Evolutionary conservation across 257 asterid species (phyloP).

Genomic region (Nemophila menziesii): DNA sequence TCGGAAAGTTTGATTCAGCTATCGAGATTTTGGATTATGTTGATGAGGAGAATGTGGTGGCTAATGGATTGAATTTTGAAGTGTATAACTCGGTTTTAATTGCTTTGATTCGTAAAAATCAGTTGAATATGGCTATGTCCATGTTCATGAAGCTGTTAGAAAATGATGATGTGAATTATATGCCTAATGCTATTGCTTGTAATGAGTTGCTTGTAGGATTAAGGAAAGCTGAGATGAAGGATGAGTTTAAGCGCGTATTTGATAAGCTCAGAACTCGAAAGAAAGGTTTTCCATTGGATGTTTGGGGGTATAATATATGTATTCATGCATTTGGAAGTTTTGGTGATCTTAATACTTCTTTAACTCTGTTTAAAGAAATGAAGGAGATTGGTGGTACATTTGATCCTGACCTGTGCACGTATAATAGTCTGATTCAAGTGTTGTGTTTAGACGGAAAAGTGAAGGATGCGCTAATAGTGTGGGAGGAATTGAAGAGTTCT

Average conservation of each 20-base stretch:
- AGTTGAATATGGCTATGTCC: conserved; percentile 50
- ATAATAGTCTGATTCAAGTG: conserved; percentile 76
- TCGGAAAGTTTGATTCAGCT: conserved; percentile 60
- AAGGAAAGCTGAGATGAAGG: conserved; percentile 58
- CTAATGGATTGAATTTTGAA: conserved; percentile 34
- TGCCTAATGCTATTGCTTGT: conserved; percentile 67
- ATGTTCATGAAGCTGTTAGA: conserved; percentile 62
- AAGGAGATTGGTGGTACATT: conserved; percentile 46
- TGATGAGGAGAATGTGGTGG: conserved; percentile 33
- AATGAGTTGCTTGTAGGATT: conserved; percentile 81
- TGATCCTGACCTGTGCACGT: conserved; percentile 74
- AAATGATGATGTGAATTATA: conserved; percentile 19
- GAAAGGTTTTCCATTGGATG: conserved; percentile 54
- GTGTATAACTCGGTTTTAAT: conserved; percentile 52
- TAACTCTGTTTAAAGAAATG: conserved; percentile 81
- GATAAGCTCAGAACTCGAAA: conserved; percentile 29
- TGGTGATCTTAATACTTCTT: conserved; percentile 57
- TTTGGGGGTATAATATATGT: conserved; percentile 78
- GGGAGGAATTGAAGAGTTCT: conserved; percentile 84
- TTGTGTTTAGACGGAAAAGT: conserved; percentile 79
- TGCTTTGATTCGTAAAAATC: conserved; percentile 65
- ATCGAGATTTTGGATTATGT: conserved; percentile 46
- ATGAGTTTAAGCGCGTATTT: conserved; percentile 47
- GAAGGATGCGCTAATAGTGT: conserved; percentile 63
- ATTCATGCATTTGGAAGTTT: conserved; percentile 69